A percentile compares a stretch with the other conserved stretches of the same genome.
These are phyloP conservation scores for Cetradonia linearis DNA, from an alignment of 495 filamentous ascomycete genomes.

Conservation along the genomic window DNA sequence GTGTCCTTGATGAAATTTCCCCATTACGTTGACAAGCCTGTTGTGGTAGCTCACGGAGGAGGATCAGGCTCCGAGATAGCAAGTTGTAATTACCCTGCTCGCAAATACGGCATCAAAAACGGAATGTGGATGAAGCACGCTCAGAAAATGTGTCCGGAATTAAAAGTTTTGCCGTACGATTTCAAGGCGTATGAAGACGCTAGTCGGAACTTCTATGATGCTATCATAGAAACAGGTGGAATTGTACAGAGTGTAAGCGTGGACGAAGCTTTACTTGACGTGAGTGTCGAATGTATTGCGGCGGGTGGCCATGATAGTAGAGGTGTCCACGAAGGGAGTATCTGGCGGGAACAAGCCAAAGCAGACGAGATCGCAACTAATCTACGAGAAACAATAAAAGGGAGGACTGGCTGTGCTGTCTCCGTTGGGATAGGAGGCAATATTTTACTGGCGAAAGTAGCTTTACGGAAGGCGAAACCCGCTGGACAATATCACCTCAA, in stretches of 20 bases:
- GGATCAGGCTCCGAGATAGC: constrained; percentile 89
- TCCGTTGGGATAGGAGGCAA: constrained; percentile 93
- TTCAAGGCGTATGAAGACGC: constrained; percentile 91
- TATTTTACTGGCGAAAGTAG: constrained; percentile 81
- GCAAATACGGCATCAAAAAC: constrained; percentile 78
- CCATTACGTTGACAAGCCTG: constrained; percentile 68
- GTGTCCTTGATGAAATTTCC: constrained; percentile 74
- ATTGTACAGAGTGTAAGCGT: constrained; percentile 92
- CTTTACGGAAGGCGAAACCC: constrained; percentile 84
- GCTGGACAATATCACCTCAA: constrained; percentile 84
- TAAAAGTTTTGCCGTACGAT: constrained; percentile 84
- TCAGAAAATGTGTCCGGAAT: constrained; percentile 67
- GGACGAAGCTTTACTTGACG: constrained; percentile 82
- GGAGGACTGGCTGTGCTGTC: constrained; percentile 70
- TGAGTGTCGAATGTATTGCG: constrained; percentile 55
- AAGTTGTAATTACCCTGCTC: constrained; percentile 89
- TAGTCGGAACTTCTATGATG: constrained; percentile 75
- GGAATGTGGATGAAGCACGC: constrained; percentile 99
- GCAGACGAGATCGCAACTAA: constrained; percentile 60
- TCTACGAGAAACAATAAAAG: constrained; percentile 58
- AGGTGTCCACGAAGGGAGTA: constrained; percentile 58
- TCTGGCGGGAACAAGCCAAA: constrained; percentile 72
- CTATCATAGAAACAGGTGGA: constrained; percentile 68
- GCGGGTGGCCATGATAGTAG: constrained; percentile 58
- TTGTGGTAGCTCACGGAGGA: constrained; percentile 77